Conservation (phyloP, 2,329 filamentous ascomycete genomes). For the Aureobasidium namibiae region DNA sequence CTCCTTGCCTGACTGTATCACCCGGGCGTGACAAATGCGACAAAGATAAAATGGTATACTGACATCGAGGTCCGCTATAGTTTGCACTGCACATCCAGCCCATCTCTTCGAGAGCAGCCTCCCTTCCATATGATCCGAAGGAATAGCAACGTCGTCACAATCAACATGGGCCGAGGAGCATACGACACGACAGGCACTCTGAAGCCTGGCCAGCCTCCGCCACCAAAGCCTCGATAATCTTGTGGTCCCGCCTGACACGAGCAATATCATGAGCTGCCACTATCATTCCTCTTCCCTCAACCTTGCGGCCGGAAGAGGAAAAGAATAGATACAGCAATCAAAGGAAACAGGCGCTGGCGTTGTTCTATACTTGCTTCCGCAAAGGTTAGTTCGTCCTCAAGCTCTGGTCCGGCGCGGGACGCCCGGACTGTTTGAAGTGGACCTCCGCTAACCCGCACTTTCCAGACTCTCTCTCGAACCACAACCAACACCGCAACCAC, state of each 20-base stretch:
- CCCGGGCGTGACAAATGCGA: conserved; percentile 8
- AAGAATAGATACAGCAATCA: not conserved
- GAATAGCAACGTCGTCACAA: conserved; percentile 29
- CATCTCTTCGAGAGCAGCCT: conserved; percentile 1
- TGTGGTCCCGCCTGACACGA: not conserved
- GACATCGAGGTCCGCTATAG: not conserved
- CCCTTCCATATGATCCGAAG: conserved; percentile 34
- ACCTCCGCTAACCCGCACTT: conserved; percentile 3
- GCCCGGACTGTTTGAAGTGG: conserved; percentile 3
- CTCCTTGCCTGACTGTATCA: conserved; percentile 9
- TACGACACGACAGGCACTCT: conserved; percentile 44
- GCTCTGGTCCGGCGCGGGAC: conserved; percentile 9
- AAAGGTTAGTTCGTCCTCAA: conserved; percentile 10
- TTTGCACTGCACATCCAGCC: not conserved
- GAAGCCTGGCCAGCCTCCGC: conserved; percentile 35
- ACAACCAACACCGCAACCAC: not conserved
- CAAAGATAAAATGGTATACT: conserved; percentile 1
- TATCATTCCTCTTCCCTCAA: not conserved
- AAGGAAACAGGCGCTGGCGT: conserved; percentile 3
- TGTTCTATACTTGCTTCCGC: conserved; percentile 10
- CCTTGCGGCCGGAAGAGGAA: conserved; percentile 9
- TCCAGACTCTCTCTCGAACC: not conserved
- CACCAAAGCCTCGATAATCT: conserved; percentile 17
- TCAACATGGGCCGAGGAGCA: conserved; percentile 41
- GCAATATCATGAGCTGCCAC: not conserved